Conservation (phyloP, 1,284 basidiomycete genomes). For the Cutaneotrichosporon curvatum region DNA sequence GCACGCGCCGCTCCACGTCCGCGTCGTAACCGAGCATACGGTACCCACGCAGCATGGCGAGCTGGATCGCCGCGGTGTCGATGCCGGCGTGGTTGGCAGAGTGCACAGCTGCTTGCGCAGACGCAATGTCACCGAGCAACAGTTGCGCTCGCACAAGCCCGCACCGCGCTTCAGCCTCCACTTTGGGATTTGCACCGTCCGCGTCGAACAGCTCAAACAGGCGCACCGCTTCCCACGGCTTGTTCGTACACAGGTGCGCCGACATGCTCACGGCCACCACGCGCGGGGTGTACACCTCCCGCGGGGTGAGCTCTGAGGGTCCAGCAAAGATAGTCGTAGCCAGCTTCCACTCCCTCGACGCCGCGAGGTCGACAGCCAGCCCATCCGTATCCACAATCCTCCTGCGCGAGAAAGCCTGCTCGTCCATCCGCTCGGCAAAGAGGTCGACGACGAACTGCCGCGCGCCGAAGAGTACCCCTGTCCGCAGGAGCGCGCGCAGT, state of each 20-base stretch:
- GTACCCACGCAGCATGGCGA: constrained; percentile 33
- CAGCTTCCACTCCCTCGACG: constrained; percentile 15
- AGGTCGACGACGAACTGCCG: constrained; percentile 7
- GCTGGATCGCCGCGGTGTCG: constrained; percentile 13
- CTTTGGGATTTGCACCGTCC: background rate
- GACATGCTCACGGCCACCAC: constrained; percentile 21
- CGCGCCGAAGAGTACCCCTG: constrained; percentile 9
- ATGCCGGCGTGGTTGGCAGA: constrained; percentile 1
- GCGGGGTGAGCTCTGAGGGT: constrained; percentile 4
- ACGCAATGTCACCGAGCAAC: constrained; percentile 20
- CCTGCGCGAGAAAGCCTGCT: constrained; percentile 1
- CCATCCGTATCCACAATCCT: constrained; percentile 12
- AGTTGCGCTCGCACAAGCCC: constrained; percentile 27
- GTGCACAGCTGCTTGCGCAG: constrained; percentile 3
- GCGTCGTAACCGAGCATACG: constrained; percentile 24
- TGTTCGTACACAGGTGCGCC: constrained; percentile 22
- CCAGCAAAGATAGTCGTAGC: constrained; percentile 18
- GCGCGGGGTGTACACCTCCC: constrained; percentile 12
- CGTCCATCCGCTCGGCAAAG: constrained; percentile 16
- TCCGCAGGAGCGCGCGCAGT: constrained; percentile 12
- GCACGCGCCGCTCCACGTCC: constrained; percentile 26
- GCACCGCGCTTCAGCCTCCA: constrained; percentile 1
- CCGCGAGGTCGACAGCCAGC: constrained; percentile 18
- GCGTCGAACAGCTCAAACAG: constrained; percentile 16
- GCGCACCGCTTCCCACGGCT: constrained; percentile 19